Evolutionary conservation across 768 basidiomycete species (phyloP), one percentile per base, ranked within the genome.

Genomic region (Leucogyrophana mollusca): DNA sequence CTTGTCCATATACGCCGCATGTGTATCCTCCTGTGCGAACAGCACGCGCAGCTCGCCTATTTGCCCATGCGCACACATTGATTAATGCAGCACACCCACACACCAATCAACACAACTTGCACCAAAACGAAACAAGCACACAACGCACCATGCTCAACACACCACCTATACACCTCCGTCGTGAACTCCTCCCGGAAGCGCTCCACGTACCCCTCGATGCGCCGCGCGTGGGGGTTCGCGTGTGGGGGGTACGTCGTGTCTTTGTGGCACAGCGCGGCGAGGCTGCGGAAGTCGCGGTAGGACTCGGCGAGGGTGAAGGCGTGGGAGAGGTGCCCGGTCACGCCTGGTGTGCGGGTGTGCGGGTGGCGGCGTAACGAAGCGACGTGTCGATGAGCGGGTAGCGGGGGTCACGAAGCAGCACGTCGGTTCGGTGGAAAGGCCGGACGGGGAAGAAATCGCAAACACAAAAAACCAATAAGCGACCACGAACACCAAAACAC

Each of bases 161-260:
- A 95, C 89, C 89, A 96, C 57, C 82, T 79, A 59, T 90, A 94
- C n/a, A 96, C 73, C 57, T 91, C 85, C n/a, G 76, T 82, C 0
- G 93, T 87, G 53, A 97, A 98, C 10, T 80, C 82, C 25, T 91
- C 83, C 40, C 85, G 80, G 67, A 87, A 95, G 56, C 74, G 76
- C 36, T 87, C 77, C 47, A 94, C 80, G 64, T 93, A 96, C 4
- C 64, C 61, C 56, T 84, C 78, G 14, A 93, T 84, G 16, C 82
- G 73, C 20, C 67, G 59, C 2, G 73, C 71, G 55, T 87, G 73
- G 1, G 86, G 83, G 56, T 88, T 90, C 33, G 78, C 69, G 40
- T 83, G 65, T 2, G 82, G 81, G 6, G 78, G 82, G 52, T 73
- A 89, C 21, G 83, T 81, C 34, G 66, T 70, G 7, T 81, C 80